Evolutionary conservation across 2,329 filamentous ascomycete species (phyloP).

Genomic region (Corinectria fuckeliana): DNA sequence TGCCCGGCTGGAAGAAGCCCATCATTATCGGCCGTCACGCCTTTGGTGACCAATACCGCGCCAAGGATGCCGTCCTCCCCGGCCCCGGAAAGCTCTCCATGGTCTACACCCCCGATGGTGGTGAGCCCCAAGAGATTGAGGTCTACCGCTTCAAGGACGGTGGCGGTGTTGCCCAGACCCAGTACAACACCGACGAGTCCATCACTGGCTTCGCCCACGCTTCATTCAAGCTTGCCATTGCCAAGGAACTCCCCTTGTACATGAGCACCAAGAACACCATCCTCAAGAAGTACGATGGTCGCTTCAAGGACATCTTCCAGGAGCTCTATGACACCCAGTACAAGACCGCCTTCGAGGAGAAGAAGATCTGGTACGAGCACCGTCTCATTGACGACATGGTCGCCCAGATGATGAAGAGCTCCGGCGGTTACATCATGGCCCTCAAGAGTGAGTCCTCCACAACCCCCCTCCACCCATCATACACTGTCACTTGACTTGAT

Average conservation of each 20-base stretch:
- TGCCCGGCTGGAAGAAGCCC: conserved; percentile 97
- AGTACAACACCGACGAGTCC: conserved; percentile 98
- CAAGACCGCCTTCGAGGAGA: conserved; percentile 86
- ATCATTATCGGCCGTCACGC: conserved; percentile 99
- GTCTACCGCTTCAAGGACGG: conserved; percentile 89
- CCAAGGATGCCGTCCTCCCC: conserved; percentile 86
- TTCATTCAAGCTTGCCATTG: conserved; percentile 92
- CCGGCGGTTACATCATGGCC: conserved; percentile 95
- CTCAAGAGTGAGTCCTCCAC: conserved; percentile 80
- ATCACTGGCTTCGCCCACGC: conserved; percentile 95
- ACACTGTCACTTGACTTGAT: conserved; percentile 10
- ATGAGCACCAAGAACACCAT: conserved; percentile 99
- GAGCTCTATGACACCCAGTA: conserved; percentile 90
- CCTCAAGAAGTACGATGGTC: conserved; percentile 96
- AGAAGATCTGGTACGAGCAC: conserved; percentile 99
- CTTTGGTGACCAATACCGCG: conserved; percentile 98
- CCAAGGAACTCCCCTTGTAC: conserved; percentile 91
- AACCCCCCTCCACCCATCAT: background rate
- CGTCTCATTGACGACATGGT: conserved; percentile 99
- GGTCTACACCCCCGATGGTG: conserved; percentile 88
- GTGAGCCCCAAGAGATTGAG: conserved; percentile 82
- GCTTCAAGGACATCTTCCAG: conserved; percentile 99
- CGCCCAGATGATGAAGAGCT: conserved; percentile 99
- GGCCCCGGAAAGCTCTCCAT: conserved; percentile 90
- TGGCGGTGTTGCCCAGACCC: conserved; percentile 89